Base-by-base conservation (phyloP, 2,329 filamentous ascomycete species). In the Ophiostoma sp. region DNA sequence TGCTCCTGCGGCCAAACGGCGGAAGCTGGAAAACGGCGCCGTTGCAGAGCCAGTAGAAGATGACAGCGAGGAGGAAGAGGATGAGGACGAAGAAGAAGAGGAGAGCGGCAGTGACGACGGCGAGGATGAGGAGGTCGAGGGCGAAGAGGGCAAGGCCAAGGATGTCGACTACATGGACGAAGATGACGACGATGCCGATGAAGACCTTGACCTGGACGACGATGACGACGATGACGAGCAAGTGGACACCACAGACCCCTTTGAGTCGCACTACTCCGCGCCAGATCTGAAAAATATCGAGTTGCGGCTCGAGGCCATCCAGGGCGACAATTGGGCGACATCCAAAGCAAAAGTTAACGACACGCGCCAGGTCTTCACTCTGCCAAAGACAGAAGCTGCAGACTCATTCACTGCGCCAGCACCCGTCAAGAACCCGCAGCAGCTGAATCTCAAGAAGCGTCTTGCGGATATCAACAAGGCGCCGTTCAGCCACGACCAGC, bases 251-350 rank as follows among this genome's bases (percentile, higher is more conserved):
- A 79, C 81, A 6, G 93, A 97, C 80, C 92, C 93, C 0, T 98
- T 97, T 78, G 92, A 96, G 76, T 83, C 85, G 8, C 95, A 98
- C 82, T 97, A 97, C 80, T 88, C 89, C 45, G 86, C 86, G 57
- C 89, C 90, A 0, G 87, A 95, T 63, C 88, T 92, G 68, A 85
- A 86, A 6, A 82, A 87, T 57, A 82, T 94, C 8, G 83, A 86
- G 1, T 82, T 83, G 76, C 87, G 83, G n/a, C 78, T 91, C 8
- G 83, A 84, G 71, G 84, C 85, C 0, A 81, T 87, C 33, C 82
- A 88, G 74, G 81, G 83, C 6, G 83, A 84, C 17, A 81, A 86
- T 31, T 91, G 89, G 86, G 78, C 82, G 3, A 85, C 83, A 5
- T 84, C 84, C 69, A 86, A 88, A 75, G 78, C 81, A 1, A 78